Evolutionary conservation across 2,329 filamentous ascomycete species (phyloP).

Genomic region (Nothopassalora personata): DNA sequence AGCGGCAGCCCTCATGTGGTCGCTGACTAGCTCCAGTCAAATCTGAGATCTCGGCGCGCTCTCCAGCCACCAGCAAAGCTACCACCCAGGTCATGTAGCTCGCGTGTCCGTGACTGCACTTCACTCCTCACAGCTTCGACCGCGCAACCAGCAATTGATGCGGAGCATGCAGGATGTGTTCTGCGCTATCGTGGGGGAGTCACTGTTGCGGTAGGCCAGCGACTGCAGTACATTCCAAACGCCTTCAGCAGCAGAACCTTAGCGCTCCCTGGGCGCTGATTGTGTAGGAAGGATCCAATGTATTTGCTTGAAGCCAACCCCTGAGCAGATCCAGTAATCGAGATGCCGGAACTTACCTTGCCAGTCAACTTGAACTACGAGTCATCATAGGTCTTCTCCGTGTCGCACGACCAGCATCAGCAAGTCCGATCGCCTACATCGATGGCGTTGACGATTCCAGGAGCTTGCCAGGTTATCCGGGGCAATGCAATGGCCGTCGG

Average conservation of each 20-base stretch:
- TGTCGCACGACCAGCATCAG: neutral
- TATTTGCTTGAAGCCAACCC: no score
- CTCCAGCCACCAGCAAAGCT: neutral
- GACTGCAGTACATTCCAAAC: no score
- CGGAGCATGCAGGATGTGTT: no score
- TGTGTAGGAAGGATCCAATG: no score
- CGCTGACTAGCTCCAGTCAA: neutral
- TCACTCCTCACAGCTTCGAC: no score
- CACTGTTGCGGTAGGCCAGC: no score
- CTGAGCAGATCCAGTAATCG: neutral
- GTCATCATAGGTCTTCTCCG: neutral
- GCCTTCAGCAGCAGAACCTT: no score
- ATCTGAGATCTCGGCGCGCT: neutral
- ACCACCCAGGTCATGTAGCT: neutral
- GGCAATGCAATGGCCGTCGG: no score
- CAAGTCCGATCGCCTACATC: neutral
- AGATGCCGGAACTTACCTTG: neutral
- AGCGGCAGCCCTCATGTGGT: neutral
- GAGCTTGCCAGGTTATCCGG: no score
- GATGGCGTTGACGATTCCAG: neutral
- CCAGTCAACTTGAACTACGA: neutral
- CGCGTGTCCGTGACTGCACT: neutral
- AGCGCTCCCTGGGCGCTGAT: no score
- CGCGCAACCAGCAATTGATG: no score
- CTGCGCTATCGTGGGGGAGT: no score